Percentiles rank a stretch among this genome's conserved stretches.
Conservation (phyloP, 148 eudicot species). For the Dysphania ambrosioides region DNA sequence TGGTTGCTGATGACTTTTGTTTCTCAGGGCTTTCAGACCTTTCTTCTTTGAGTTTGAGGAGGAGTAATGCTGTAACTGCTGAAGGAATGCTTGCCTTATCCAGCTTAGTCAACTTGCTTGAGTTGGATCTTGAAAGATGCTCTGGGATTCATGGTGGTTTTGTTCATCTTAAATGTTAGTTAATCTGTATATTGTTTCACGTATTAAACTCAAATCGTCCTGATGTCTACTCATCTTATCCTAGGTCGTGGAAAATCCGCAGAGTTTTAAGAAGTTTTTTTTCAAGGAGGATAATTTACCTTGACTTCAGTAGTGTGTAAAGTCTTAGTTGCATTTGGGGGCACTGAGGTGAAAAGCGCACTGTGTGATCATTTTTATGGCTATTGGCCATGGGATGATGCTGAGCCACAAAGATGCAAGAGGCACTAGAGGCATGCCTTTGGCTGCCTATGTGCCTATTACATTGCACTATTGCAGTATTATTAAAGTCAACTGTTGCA, state of each 20-base stretch:
- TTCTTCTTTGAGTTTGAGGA: conserved; percentile 54
- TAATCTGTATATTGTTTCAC: background rate
- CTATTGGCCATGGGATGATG: background rate
- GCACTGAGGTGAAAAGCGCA: background rate
- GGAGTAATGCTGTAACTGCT: conserved; percentile 56
- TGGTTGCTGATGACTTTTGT: conserved; percentile 4
- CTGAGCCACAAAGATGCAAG: background rate
- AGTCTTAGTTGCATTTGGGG: background rate
- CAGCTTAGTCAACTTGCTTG: conserved; percentile 52
- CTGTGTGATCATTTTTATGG: background rate
- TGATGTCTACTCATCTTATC: background rate
- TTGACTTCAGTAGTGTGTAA: background rate
- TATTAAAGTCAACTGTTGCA: background rate
- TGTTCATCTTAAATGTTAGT: conserved; percentile 68
- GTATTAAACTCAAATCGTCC: background rate
- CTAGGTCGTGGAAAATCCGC: background rate
- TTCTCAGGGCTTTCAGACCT: conserved; percentile 62
- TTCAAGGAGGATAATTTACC: background rate
- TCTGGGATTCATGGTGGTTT: conserved; percentile 72
- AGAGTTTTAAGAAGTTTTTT: background rate
- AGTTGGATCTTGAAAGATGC: conserved; percentile 83
- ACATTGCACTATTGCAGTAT: background rate
- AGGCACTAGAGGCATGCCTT: background rate
- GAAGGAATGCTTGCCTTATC: conserved; percentile 63
- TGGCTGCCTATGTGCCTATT: background rate